Evolutionary conservation across 176 grass and related monocot genomes (phyloP), one percentile per base, ranked within the genome.

Genomic region (Phragmites australis): DNA sequence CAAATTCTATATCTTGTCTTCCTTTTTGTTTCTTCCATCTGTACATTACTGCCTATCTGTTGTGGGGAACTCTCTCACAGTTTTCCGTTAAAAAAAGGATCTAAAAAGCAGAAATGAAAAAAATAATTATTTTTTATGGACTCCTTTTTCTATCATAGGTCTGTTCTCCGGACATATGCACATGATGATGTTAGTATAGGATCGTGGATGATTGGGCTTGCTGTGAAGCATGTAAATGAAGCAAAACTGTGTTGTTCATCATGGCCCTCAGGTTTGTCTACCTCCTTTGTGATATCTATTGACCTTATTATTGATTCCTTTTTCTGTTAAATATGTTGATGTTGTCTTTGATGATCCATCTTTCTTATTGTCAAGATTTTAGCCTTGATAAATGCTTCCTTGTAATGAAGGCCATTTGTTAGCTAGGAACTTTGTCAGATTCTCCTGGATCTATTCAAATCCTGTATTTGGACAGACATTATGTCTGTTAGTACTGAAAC

Each of bases 151-250:
- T 26, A 37, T 82, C 17, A 59, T 83, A 99, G 96, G 80, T 87
- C 78, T 76, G 58, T 91, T 88, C 92, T 99, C 67, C 86, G 90
- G 45, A 88, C 88, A 68, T 99, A 95, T 82, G 96, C 96, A n/a
- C 96, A 93, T 80, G 93, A 99, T 91, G 96, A 99, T 91, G 88
- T 99, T 83, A 99, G 93, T 57, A 65, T 99, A 47, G 96, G 96
- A 68, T 99, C 96, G 16, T 95, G 96, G 96, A 91, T 99, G 84
- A 86, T 99, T 86, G 93, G 93, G 34, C 92, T 99, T 82, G 90
- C 88, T 70, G 90, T 95, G 66, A 95, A 95, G 67, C 90, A 99
- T 86, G 90, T 95, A 76, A 93, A 99, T 80, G 93, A 99, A 86
- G 86, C 90, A 84, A 99, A 91, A 84, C 68, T 95, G 30, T 99